phyloP scores from a whole-genome alignment of 495 filamentous ascomycete genomes.

The Neurospora sp. region DNA sequence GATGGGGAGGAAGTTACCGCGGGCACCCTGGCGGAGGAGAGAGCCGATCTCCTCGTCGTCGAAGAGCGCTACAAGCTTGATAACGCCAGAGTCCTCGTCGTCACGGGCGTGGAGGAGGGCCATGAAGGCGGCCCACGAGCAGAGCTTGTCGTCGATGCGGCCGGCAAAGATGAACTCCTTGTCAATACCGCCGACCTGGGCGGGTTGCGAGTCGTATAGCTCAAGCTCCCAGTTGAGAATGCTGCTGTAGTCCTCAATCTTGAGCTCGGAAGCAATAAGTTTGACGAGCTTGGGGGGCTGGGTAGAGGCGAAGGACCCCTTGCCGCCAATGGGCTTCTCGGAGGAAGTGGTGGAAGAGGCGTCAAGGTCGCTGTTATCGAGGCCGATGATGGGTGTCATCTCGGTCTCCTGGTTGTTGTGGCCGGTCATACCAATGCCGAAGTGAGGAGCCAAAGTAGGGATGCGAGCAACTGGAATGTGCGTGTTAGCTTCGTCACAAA shows the following conservation, averaged over 20 bases:
- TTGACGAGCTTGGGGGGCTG: slow-evolving; percentile 79
- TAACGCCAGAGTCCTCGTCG: slow-evolving; percentile 41
- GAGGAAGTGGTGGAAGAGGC: slow-evolving; percentile 13
- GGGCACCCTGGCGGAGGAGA: slow-evolving; percentile 78
- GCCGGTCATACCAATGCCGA: slow-evolving; percentile 68
- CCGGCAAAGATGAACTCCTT: slow-evolving; percentile 93
- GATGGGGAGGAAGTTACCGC: slow-evolving; percentile 73
- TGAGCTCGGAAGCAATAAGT: slow-evolving; percentile 65
- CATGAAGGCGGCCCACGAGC: slow-evolving; percentile 84
- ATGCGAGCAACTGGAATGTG: slow-evolving; percentile 60
- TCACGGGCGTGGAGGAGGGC: slow-evolving; percentile 61
- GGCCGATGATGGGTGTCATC: slow-evolving; percentile 85
- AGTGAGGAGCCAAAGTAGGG: slow-evolving; percentile 89
- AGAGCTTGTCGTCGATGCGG: slow-evolving; percentile 94
- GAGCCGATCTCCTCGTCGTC: slow-evolving; percentile 96
- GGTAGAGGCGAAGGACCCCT: slow-evolving; percentile 60
- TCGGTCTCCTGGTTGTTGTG: slow-evolving; percentile 85
- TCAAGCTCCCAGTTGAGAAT: slow-evolving; percentile 98
- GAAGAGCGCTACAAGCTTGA: slow-evolving; percentile 84
- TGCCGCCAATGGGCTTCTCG: slow-evolving; percentile 30
- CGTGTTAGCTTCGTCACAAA: background rate
- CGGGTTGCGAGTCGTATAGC: slow-evolving; percentile 84
- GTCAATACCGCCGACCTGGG: slow-evolving; percentile 72
- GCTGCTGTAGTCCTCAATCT: slow-evolving; percentile 52
- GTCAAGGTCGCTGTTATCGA: slow-evolving; percentile 59